phyloP scores from a whole-genome alignment of 768 basidiomycete species.

The Solioccasus polychromus region DNA sequence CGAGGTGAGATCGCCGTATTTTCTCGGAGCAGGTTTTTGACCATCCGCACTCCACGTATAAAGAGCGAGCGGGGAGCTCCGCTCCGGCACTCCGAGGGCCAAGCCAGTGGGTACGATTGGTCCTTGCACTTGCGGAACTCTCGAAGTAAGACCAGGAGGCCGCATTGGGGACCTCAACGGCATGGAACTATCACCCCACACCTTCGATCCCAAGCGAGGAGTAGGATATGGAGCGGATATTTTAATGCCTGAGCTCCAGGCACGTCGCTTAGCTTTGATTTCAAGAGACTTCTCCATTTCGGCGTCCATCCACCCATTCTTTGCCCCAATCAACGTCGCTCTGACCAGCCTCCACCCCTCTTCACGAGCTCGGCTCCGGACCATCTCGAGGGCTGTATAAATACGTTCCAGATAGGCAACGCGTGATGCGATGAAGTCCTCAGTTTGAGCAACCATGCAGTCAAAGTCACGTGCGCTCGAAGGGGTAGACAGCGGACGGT shows the following conservation, averaged over 20 bases:
- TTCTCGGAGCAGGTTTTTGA: slow-evolving; percentile 16
- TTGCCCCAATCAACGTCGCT: slow-evolving; percentile 20
- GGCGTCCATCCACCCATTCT: slow-evolving; percentile 26
- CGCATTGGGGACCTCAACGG: neutral
- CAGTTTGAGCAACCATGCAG: slow-evolving; percentile 1
- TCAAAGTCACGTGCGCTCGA: slow-evolving; percentile 1
- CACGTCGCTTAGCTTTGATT: slow-evolving; percentile 56
- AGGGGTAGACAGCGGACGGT: neutral
- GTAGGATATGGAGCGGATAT: slow-evolving; percentile 30
- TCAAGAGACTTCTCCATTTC: slow-evolving; percentile 43
- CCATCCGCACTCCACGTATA: slow-evolving; percentile 40
- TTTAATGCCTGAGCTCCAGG: slow-evolving; percentile 60
- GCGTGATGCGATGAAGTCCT: slow-evolving; percentile 17
- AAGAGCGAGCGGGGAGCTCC: slow-evolving; percentile 48
- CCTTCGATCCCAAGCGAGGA: slow-evolving; percentile 1
- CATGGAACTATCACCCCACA: slow-evolving; percentile 17
- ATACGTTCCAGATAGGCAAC: slow-evolving; percentile 35
- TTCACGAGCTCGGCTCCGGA: slow-evolving; percentile 41
- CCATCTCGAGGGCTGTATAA: slow-evolving; percentile 38
- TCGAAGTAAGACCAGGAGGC: slow-evolving; percentile 22
- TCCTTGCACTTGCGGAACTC: slow-evolving; percentile 4
- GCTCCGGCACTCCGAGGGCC: slow-evolving; percentile 49
- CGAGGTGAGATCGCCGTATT: slow-evolving; percentile 17
- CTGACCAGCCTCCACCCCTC: slow-evolving; percentile 39
- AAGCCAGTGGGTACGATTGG: slow-evolving; percentile 35